Base-by-base conservation (phyloP, 768 basidiomycete genomes). In the Sarcodon sp. region DNA sequence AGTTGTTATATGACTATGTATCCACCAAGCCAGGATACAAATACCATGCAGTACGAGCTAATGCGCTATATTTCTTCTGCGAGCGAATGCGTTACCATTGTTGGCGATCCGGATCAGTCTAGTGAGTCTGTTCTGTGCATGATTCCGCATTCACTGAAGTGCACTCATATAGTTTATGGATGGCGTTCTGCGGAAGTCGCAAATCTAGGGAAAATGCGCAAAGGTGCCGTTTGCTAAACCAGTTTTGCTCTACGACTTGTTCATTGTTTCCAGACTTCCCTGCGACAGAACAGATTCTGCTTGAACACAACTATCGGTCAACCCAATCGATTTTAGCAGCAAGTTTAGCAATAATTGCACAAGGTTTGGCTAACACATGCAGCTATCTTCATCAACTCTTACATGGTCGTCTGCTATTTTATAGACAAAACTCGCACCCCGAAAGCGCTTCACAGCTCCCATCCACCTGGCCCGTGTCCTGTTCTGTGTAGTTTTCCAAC, bases 31-130 rank as follows among this genome's bases (percentile, higher is more conserved):
- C 78, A 89, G 64, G 88, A 92, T 61, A 90, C 87, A 1, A 91
- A 90, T 54, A 72, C 67, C 3, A 78, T 79, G 15, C 89, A 92
- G 60, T 92, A 90, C 60, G 72, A 82, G 49, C 73, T 92, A 18
- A 83, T 91, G 80, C 71, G 68, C 51, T 65, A 71, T 3, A 76
- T 93, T 46, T 84, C 80, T 0, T 56, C 67, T 10, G 56, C 63
- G 4, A 64, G 66, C 33, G 63, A 69, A 31, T 77, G 79, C 51
- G 69, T 90, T 27, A 88, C 83, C 4, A 75, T 92, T 36, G 88
- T 93, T 3, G 90, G 90, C 0, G 90, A 93, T 64, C 90, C 90
- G 0, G 90, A 93, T 61, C 90, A 93, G 59, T 88, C 87, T 0
- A 91, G 83, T 81, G 54, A 27, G 69, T 47, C 10, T 8, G 7